Percentiles rank a stretch among this genome's conserved stretches.
Conservation (phyloP, 768 basidiomycete species). For the Lactarius pseudohatsudake region DNA sequence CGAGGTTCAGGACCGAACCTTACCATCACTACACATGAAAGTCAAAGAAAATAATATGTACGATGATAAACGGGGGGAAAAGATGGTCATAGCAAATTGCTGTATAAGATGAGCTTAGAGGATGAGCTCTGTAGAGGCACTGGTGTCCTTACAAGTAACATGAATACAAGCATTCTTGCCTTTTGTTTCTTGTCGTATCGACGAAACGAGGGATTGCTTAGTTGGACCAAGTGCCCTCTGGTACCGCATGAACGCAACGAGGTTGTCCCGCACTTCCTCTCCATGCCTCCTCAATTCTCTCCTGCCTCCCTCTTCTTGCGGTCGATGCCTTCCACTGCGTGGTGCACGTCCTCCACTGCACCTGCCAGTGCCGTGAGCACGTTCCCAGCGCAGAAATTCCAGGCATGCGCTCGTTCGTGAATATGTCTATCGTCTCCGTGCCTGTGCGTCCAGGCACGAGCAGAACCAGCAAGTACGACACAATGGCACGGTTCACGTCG, state of each 20-base stretch:
- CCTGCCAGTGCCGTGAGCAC: constrained; percentile 57
- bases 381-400: constrained; percentile 69
- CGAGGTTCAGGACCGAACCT: too few relatives aligned
- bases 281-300: constrained; percentile 64
- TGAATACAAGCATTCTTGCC: background rate
- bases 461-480: constrained; percentile 62
- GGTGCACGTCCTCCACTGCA: constrained; percentile 62
- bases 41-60: too few relatives aligned
- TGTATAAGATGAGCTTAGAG: background rate
- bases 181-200: background rate
- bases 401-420: constrained; percentile 78
- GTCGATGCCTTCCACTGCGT: constrained; percentile 64
- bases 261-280: constrained; percentile 77
- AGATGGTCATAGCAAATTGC: background rate
- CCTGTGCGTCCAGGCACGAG: constrained; percentile 44
- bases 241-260: constrained; percentile 75
- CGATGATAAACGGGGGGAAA: background rate
- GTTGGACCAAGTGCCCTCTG: constrained; percentile 52
- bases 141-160: background rate
- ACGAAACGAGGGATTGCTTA: background rate
- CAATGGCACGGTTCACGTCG: constrained; percentile 67
- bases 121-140: background rate
- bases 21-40: background rate
- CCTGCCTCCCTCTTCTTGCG: constrained; percentile 59
- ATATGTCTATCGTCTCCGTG: constrained; percentile 81